A percentile compares a stretch with the other conserved stretches of the same genome.
These are phyloP conservation scores for Lactarius trivialis DNA, from an alignment of 768 basidiomycete genomes.

Conservation along the genomic window DNA sequence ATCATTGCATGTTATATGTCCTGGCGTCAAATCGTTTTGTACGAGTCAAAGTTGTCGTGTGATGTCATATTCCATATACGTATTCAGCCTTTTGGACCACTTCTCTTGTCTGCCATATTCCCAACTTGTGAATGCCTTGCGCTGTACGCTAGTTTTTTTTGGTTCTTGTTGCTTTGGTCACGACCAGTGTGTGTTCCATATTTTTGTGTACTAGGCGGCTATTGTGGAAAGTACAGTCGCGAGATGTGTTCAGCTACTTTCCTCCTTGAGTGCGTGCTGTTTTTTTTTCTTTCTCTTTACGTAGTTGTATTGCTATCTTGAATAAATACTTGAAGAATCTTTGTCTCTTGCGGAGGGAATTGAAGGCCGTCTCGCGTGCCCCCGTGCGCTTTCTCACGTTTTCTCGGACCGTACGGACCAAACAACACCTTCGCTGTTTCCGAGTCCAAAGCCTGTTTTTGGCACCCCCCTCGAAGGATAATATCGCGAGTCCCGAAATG, in stretches of 20 bases:
- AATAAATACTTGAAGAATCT: background rate
- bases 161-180: background rate
- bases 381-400: background rate
- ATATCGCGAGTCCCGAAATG: conserved; percentile 34
- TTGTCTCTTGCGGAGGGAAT: background rate
- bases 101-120: conserved; percentile 5
- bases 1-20: conserved; percentile 10
- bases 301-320: conserved; percentile 16
- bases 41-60: conserved; percentile 1
- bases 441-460: no score
- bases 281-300: background rate
- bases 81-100: conserved; percentile 5
- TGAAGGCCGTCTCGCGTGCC: background rate
- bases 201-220: conserved; percentile 1
- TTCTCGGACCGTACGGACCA: background rate
- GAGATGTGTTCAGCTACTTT: conserved; percentile 12
- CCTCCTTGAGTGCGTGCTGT: background rate
- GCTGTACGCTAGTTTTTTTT: conserved; percentile 9
- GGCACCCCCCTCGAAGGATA: background rate
- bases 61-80: conserved; percentile 6
- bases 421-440: no score
- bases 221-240: background rate
- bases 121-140: conserved; percentile 9
- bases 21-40: conserved; percentile 7
- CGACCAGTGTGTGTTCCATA: background rate